These are phyloP conservation scores for Sporisorium reilianum DNA, from an alignment of 1,284 basidiomycete genomes.

Conservation along the genomic window DNA sequence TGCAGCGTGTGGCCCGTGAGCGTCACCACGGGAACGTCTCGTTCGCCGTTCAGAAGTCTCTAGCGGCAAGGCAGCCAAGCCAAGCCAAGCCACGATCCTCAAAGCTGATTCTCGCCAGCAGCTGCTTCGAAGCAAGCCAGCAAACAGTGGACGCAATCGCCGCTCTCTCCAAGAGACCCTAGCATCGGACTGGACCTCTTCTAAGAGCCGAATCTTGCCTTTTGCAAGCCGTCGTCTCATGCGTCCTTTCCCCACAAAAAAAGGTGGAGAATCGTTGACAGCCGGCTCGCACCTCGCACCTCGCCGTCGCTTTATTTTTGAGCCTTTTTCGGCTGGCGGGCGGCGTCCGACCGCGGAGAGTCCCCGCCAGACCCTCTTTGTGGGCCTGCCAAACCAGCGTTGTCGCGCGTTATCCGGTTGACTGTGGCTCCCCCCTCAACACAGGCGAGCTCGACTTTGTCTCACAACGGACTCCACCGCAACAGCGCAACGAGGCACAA, in stretches of 20 bases:
- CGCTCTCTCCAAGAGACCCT: too few relatives aligned
- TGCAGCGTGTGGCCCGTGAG: slow-evolving; percentile 3
- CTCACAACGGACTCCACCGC: not conserved
- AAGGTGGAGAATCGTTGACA: slow-evolving; percentile 3
- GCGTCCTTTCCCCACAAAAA: slow-evolving; percentile 1
- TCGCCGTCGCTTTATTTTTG: not conserved
- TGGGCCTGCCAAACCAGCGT: too few relatives aligned
- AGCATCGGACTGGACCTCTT: not conserved
- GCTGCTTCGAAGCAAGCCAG: too few relatives aligned
- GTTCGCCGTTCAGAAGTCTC: too few relatives aligned
- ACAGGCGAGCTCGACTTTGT: too few relatives aligned
- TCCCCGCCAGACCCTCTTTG: slow-evolving; percentile 9
- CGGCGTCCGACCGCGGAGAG: slow-evolving; percentile 30
- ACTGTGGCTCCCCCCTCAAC: too few relatives aligned
- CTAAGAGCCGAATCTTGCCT: slow-evolving; percentile 2
- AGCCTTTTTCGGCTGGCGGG: not conserved
- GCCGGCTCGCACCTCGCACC: not conserved
- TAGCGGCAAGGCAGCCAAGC: too few relatives aligned
- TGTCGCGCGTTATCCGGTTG: not conserved
- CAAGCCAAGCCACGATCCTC: too few relatives aligned
- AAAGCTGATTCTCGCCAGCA: not conserved
- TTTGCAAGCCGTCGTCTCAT: not conserved
- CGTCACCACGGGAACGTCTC: too few relatives aligned
- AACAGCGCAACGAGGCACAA: not conserved
- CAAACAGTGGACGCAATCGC: too few relatives aligned